Percentiles rank a stretch among this genome's conserved stretches.
phyloP scores from a whole-genome alignment of 768 basidiomycete species.

The Cystobasidium ongulense region DNA sequence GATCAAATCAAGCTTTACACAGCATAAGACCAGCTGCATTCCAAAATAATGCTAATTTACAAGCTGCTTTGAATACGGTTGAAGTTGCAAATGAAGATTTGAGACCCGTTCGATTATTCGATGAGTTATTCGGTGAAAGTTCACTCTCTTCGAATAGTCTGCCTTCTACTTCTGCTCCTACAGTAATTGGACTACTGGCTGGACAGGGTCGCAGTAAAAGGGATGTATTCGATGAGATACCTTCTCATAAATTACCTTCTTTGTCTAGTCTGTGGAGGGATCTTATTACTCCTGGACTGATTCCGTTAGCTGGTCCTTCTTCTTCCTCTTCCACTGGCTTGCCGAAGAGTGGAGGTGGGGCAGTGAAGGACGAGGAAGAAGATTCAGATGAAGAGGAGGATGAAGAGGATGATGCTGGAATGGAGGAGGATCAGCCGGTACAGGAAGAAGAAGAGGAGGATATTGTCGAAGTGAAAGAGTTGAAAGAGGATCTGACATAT shows the following conservation, averaged over 20 bases:
- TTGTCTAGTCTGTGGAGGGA: constrained; percentile 5
- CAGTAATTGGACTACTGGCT: neutral
- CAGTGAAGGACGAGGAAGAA: neutral
- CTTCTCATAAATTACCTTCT: constrained; percentile 10
- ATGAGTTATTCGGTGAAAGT: constrained; percentile 1
- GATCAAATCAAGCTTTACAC: neutral
- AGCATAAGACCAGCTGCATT: neutral
- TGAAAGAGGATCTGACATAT: neutral
- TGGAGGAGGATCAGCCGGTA: neutral
- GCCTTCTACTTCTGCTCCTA: neutral
- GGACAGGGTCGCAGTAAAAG: neutral
- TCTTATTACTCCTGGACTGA: neutral
- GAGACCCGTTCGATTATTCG: constrained; percentile 3
- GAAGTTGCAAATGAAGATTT: neutral
- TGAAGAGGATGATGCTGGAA: neutral
- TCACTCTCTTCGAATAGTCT: neutral
- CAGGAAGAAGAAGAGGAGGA: neutral
- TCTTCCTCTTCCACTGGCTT: neutral
- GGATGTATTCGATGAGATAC: constrained; percentile 12
- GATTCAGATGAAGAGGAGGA: neutral
- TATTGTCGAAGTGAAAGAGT: neutral
- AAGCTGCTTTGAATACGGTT: neutral
- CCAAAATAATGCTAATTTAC: neutral
- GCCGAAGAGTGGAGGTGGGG: neutral
- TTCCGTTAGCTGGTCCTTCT: neutral